These are phyloP conservation scores for Stenogyne calaminthoides DNA, from an alignment of 305 asterid genomes.

Conservation along the genomic window DNA sequence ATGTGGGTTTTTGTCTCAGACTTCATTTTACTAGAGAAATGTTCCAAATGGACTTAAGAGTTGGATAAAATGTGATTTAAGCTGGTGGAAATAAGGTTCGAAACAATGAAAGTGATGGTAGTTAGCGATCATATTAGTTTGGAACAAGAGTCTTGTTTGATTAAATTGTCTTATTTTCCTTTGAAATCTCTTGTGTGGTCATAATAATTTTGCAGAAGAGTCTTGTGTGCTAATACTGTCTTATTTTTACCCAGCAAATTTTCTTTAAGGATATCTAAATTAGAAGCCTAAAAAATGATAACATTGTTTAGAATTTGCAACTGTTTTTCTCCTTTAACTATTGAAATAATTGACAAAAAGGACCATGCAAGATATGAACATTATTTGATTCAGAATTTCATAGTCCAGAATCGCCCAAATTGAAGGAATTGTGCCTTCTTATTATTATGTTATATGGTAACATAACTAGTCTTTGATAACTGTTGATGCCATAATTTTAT, in stretches of 20 bases:
- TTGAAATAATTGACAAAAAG: neutral
- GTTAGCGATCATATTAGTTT: neutral
- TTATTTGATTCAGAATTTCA: neutral
- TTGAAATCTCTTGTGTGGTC: neutral
- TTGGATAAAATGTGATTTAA: neutral
- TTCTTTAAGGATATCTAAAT: conserved; percentile 10
- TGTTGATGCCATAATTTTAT: neutral
- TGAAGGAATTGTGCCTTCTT: neutral
- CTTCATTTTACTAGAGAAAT: conserved; percentile 3
- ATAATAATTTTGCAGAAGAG: neutral
- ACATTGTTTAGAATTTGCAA: conserved; percentile 1
- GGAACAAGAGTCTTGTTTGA: neutral
- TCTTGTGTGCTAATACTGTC: neutral
- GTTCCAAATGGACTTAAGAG: conserved; percentile 2
- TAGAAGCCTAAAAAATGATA: neutral
- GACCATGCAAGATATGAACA: neutral
- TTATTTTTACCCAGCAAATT: neutral
- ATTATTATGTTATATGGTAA: neutral
- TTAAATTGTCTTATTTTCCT: neutral
- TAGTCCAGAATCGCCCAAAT: neutral
- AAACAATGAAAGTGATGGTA: conserved; percentile 4
- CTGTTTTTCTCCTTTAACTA: neutral
- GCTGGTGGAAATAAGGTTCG: neutral
- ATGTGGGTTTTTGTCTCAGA: conserved; percentile 2
- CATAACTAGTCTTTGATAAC: neutral